Base-by-base conservation (phyloP, 2,329 filamentous ascomycete genomes). In the Plectosphaerella plurivora region DNA sequence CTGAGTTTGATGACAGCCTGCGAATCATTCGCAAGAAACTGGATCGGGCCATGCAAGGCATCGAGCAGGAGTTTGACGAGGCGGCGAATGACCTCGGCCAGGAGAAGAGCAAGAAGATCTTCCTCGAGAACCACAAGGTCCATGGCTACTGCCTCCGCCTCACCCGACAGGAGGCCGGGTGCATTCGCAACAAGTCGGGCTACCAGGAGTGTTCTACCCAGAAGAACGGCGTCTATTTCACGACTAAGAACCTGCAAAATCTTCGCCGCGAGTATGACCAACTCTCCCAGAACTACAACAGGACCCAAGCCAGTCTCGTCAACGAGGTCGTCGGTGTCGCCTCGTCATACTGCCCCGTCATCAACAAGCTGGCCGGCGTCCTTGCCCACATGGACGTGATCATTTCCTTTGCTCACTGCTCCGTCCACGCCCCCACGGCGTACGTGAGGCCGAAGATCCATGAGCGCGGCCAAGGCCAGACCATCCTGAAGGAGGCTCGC, bases 211-310 rank as follows among this genome's bases (percentile, higher is more conserved):
- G 91, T 68, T 96, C 92, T 1, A 99, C 95, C 1, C 94, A 97
- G 72, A 99, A 99, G 79, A 99, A 97, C 67, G 94, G 94, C 44
- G 94, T 97, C 51, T 99, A 94, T 73, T 99, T 99, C 70, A 97
- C 94, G 1, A 99, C 94, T 4, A 85, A 84, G 51, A 84, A 81
- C 33, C 77, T 99, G 61, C 87, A 91, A 64, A 80, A 84, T 24
- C 82, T 92, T 62, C 87, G 94, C 33, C 84, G 93, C 50, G 93
- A 99, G 63, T 91, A 96, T 60, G 93, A 99, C 64, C 92, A 97
- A 68, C 79, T 97, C 1, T 95, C 91, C 1, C 87, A 91, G 56
- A 96, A 91, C 65, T 99, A 99, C 75, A 96, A 96, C 71, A 86
- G 91, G 51, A 97, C 92, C 0, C 95, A 99, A 71, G 88, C 83